Percentiles rank a stretch among this genome's conserved stretches.
Conservation (phyloP, 768 basidiomycete genomes). For the Suillus bovinus region DNA sequence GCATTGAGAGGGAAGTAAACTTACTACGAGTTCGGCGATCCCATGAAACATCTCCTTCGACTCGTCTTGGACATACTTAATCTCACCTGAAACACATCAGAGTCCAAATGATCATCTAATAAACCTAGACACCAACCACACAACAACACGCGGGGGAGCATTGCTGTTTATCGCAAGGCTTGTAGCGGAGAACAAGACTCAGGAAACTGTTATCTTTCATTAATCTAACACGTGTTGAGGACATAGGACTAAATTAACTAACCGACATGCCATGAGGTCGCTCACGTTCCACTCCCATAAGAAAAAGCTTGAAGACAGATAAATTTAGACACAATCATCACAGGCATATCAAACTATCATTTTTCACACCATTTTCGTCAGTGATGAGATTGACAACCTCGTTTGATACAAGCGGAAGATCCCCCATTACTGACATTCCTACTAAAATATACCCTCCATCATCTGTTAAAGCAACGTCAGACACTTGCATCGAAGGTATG, state of each 20-base stretch:
- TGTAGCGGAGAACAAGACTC: neutral
- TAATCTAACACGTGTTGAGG: neutral
- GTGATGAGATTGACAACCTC: too few species aligned
- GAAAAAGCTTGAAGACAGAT: neutral
- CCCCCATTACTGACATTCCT: neutral
- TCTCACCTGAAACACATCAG: slow-evolving; percentile 44
- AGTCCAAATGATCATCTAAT: neutral
- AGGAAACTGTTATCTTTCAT: neutral
- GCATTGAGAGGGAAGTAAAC: slow-evolving; percentile 28
- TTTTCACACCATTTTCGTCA: neutral
- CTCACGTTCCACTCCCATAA: neutral
- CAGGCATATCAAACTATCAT: neutral
- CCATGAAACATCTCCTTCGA: slow-evolving; percentile 56
- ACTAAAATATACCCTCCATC: neutral
- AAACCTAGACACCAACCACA: slow-evolving; percentile 19
- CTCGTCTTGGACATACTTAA: slow-evolving; percentile 79
- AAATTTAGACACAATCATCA: neutral
- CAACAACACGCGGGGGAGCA: slow-evolving; percentile 21
- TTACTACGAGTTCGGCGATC: slow-evolving; percentile 71
- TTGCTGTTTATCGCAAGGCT: neutral
- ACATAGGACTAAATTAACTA: neutral
- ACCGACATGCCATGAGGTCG: slow-evolving; percentile 24
- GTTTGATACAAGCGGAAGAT: neutral
- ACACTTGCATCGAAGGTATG: neutral
- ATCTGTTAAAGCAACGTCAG: neutral